Evolutionary conservation across 768 basidiomycete species (phyloP), one percentile per base, ranked within the genome.

Genomic region (Pisolithus microcarpus): DNA sequence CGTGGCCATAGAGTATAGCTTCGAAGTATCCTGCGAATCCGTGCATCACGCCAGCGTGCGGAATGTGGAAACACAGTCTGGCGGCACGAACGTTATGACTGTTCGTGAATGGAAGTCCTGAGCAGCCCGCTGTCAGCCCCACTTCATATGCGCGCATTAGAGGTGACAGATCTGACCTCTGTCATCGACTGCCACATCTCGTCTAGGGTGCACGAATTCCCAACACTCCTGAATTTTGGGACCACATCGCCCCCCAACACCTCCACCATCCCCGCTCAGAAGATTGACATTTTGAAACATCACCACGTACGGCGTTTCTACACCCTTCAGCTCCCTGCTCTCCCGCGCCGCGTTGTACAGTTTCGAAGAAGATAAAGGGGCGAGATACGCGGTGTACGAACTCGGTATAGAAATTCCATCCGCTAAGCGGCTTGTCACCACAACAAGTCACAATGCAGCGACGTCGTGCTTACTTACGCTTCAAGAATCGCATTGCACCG

Each of bases 11-110:
- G 4, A 99, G 71, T 9, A 88, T 81, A 0, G 95, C 91, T 69
- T 98, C 95, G 58, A 99, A 99, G 65, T 98, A 99, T 15, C 96
- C 96, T 3, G 91, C 95, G 40, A 98, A 74, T 16, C 96, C 96
- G 59, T 98, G 95, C 52, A 96, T 72, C 34, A 91, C 81, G 6
- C 92, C 94, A 0, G 94, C 91, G 65, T 96, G 87, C 0, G 96
- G 95, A 53, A 99, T 94, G 58, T 89, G 84, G 72, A 97, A 99
- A 10, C 80, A 80, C 48, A 94, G 67, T 58, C 82, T 86, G 0
- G 92, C 86, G 1, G 89, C 87, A 23, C 96, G 84, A 8, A 84
- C 83, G 65, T 99, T 99, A 69, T 99, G 95, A 56, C 85, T 91
- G 61, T 99, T 98, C n/a, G 92, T 96, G 52, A 86, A 71, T 9